Evolutionary conservation across 2,329 filamentous ascomycete genomes (phyloP).

Genomic region (Colletotrichum sp.): DNA sequence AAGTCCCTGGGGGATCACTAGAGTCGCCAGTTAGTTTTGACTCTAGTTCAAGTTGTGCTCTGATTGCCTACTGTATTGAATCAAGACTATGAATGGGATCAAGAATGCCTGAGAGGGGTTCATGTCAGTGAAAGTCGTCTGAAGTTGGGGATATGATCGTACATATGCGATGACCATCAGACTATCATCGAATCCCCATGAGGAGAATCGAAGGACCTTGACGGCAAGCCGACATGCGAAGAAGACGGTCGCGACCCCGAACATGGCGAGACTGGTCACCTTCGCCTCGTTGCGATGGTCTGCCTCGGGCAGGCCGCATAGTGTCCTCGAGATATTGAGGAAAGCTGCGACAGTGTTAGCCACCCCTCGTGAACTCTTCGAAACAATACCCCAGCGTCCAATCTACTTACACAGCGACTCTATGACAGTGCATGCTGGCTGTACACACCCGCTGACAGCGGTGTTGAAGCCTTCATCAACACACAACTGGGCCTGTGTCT

Average conservation of each 20-base stretch:
- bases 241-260: neutral
- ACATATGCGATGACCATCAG: neutral
- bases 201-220: neutral
- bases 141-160: neutral
- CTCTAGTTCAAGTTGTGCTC: accelerated
- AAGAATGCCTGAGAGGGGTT: neutral
- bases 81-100: neutral
- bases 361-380: neutral
- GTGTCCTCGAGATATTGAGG: neutral
- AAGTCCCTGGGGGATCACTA: slow-evolving; percentile 40
- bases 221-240: neutral
- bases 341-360: neutral
- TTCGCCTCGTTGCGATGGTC: neutral
- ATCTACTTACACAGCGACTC: neutral
- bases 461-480: neutral
- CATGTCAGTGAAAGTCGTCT: neutral
- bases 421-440: neutral
- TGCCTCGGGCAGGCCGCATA: neutral
- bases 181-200: neutral
- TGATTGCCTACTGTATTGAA: neutral
- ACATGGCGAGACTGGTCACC: slow-evolving; percentile 3
- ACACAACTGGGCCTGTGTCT: slow-evolving; percentile 1
- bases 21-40: neutral
- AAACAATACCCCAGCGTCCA: accelerated
- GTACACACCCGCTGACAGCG: neutral